A percentile compares a stretch with the other conserved stretches of the same genome.
These are phyloP conservation scores for Brassica cretica DNA, from an alignment of 345 rosid species.

Conservation along the genomic window DNA sequence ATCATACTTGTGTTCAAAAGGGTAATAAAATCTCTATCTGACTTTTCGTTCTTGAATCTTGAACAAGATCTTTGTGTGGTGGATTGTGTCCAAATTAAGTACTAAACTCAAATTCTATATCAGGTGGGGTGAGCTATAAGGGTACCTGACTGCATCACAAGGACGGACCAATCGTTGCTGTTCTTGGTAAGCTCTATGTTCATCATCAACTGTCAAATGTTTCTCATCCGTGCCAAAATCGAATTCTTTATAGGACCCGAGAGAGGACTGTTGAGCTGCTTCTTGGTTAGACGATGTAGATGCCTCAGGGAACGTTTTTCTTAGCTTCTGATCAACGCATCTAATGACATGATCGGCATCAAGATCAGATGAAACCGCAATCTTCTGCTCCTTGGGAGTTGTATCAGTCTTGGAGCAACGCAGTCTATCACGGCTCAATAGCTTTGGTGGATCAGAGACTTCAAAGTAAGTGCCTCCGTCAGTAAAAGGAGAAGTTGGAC, in stretches of 20 bases:
- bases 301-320: constrained; percentile 45
- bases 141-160: constrained; percentile 61
- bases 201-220: constrained; percentile 53
- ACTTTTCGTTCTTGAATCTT: constrained; percentile 15
- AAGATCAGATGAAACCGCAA: constrained; percentile 53
- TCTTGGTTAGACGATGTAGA: constrained; percentile 35
- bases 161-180: constrained; percentile 67
- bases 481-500: constrained; percentile 88
- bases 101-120: constrained; percentile 19
- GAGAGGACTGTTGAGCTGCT: constrained; percentile 44
- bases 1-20: background rate
- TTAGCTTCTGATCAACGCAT: constrained; percentile 49
- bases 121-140: constrained; percentile 18
- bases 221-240: constrained; percentile 62
- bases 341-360: constrained; percentile 50
- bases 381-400: constrained; percentile 46
- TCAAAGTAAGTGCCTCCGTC: constrained; percentile 68
- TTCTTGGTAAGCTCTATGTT: constrained; percentile 41
- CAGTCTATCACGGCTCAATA: constrained; percentile 57
- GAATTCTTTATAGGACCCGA: constrained; percentile 66
- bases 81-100: constrained; percentile 2
- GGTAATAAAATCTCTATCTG: constrained; percentile 1
- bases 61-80: constrained; percentile 9
- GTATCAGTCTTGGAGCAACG: constrained; percentile 56
- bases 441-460: constrained; percentile 63